Percentiles rank a stretch among this genome's conserved stretches.
Conservation (phyloP, 306 rosid genomes). For the Cucurbita pepo region DNA sequence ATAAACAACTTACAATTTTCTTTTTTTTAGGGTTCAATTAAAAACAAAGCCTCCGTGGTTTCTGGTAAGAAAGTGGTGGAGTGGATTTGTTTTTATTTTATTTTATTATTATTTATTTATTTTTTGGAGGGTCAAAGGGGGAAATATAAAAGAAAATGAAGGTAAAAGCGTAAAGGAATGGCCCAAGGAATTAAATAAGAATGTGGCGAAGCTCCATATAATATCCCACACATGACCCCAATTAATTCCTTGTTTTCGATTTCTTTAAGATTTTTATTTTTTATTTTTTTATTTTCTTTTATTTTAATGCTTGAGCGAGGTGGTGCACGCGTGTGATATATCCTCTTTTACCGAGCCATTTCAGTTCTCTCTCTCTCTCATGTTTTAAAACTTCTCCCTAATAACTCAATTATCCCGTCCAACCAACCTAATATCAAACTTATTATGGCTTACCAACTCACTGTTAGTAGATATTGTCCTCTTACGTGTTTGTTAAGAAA, state of each 20-base stretch:
- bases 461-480: too few relatives aligned
- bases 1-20: too few relatives aligned
- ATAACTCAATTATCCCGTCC: too few relatives aligned
- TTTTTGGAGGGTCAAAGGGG: background rate
- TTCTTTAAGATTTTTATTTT: background rate
- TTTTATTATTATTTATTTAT: too few relatives aligned
- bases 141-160: too few relatives aligned
- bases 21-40: too few relatives aligned
- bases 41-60: background rate
- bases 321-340: background rate
- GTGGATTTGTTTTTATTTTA: background rate
- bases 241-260: background rate
- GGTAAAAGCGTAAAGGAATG: background rate
- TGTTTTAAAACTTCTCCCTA: too few relatives aligned
- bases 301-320: background rate
- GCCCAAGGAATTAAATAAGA: background rate
- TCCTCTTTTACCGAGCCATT: background rate
- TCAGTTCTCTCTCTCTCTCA: background rate
- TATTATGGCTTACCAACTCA: too few relatives aligned
- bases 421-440: too few relatives aligned
- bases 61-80: background rate
- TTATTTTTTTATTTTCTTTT: background rate
- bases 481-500: too few relatives aligned
- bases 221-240: constrained; percentile 3
- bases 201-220: background rate